These are phyloP conservation scores for Angophora floribunda DNA, from an alignment of 345 rosid genomes.

Conservation along the genomic window DNA sequence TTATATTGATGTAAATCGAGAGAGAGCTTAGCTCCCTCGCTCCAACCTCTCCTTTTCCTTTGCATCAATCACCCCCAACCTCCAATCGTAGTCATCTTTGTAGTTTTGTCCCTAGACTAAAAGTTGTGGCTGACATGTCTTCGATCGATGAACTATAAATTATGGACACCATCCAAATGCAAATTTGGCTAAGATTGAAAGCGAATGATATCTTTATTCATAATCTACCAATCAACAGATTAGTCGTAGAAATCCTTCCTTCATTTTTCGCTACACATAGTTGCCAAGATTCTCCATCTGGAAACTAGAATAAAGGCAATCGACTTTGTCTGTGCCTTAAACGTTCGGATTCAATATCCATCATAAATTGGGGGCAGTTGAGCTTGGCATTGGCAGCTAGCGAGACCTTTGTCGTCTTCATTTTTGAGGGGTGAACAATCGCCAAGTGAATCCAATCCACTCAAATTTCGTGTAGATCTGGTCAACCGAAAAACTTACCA, in stretches of 20 bases:
- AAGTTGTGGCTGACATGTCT: background rate
- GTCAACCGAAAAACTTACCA: background rate
- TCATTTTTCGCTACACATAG: background rate
- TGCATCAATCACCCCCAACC: background rate
- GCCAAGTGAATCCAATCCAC: background rate
- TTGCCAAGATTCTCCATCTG: background rate
- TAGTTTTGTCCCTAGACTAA: background rate
- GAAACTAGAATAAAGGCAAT: background rate
- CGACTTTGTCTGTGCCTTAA: background rate
- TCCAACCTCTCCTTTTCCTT: background rate
- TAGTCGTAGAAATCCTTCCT: background rate
- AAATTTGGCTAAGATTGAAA: background rate
- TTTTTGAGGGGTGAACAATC: background rate
- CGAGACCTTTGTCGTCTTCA: background rate
- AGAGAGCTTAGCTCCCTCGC: background rate
- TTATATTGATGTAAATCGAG: background rate
- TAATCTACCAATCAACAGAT: background rate
- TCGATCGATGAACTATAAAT: rapidly evolving
- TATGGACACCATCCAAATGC: rapidly evolving
- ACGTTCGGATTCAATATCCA: background rate
- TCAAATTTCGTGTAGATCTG: background rate
- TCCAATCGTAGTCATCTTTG: background rate
- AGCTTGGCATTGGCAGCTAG: background rate
- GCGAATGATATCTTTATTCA: background rate
- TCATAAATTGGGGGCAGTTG: background rate